Conservation (phyloP, 768 basidiomycete genomes). For the Trametopsis cervina region DNA sequence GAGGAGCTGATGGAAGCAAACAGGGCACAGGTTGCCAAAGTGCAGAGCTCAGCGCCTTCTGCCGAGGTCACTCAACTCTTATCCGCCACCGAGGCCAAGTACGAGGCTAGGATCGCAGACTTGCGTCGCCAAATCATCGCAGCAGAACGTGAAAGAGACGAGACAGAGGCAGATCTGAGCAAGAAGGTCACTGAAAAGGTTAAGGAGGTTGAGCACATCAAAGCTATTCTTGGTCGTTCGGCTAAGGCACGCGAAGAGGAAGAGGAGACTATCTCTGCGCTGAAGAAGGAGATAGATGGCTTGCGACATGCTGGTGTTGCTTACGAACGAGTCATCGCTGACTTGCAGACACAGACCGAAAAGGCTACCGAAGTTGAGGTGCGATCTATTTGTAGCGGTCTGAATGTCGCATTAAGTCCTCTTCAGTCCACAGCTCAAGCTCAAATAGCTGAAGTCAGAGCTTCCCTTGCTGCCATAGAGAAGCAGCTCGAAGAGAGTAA, state of each 20-base stretch:
- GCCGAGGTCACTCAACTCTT: slow-evolving; percentile 71
- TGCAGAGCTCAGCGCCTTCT: slow-evolving; percentile 39
- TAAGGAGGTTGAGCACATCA: slow-evolving; percentile 70
- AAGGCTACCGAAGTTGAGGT: slow-evolving; percentile 60
- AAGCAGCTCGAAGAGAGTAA: slow-evolving; percentile 70
- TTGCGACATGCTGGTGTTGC: slow-evolving; percentile 41
- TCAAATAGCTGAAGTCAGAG: slow-evolving; percentile 40
- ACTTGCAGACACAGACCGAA: slow-evolving; percentile 44
- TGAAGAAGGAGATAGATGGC: slow-evolving; percentile 50
- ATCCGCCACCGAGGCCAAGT: slow-evolving; percentile 66
- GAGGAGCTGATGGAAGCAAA: slow-evolving; percentile 65
- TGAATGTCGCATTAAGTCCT: background rate
- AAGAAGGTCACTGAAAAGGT: slow-evolving; percentile 73
- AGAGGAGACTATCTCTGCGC: slow-evolving; percentile 39
- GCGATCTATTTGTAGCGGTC: slow-evolving; percentile 16
- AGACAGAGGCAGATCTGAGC: slow-evolving; percentile 87
- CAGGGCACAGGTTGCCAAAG: slow-evolving; percentile 44
- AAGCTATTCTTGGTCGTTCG: slow-evolving; percentile 47
- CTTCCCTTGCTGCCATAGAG: slow-evolving; percentile 48
- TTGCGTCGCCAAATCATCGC: slow-evolving; percentile 53
- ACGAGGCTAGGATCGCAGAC: slow-evolving; percentile 71
- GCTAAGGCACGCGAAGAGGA: slow-evolving; percentile 55
- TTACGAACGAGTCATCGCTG: slow-evolving; percentile 46
- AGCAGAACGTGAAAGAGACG: slow-evolving; percentile 78
- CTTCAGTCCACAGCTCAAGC: slow-evolving; percentile 36